phyloP scores from a whole-genome alignment of 1,139 yeast genomes.

The Geotrichum aggregatum region DNA sequence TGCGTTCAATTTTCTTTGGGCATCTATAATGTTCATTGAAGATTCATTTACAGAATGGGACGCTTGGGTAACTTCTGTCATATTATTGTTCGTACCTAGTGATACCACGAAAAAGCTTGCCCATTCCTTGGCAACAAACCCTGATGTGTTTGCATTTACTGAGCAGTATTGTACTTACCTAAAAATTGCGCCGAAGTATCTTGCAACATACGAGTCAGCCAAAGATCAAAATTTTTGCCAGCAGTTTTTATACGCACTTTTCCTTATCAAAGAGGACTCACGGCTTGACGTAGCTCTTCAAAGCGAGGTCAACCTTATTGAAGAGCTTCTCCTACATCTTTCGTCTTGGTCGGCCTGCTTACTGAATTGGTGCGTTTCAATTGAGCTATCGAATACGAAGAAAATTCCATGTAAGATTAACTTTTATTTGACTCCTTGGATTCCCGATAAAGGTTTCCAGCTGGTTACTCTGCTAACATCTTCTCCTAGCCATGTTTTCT shows the following conservation, averaged over 20 bases:
- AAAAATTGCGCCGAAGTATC: background rate
- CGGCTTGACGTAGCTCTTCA: slow-evolving; percentile 12
- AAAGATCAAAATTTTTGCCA: background rate
- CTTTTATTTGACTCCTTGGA: background rate
- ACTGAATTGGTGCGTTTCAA: background rate
- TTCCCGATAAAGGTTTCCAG: too few relatives aligned
- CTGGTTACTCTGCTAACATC: background rate
- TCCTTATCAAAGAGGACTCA: slow-evolving; percentile 17
- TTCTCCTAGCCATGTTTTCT: slow-evolving; percentile 11
- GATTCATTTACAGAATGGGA: slow-evolving; percentile 55
- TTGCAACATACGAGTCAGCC: background rate
- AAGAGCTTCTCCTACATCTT: slow-evolving; percentile 15
- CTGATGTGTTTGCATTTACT: slow-evolving; percentile 5
- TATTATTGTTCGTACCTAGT: slow-evolving; percentile 39
- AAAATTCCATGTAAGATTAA: slow-evolving; percentile 8
- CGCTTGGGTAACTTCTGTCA: slow-evolving; percentile 52
- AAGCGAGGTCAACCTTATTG: slow-evolving; percentile 2
- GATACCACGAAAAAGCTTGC: slow-evolving; percentile 9
- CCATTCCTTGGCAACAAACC: slow-evolving; percentile 13
- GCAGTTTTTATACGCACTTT: slow-evolving; percentile 2
- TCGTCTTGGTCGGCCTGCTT: slow-evolving; percentile 13
- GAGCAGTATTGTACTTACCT: slow-evolving; percentile 9
- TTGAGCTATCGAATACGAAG: background rate
- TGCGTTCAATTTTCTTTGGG: slow-evolving; percentile 61
- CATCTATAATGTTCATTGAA: slow-evolving; percentile 49